A percentile compares a stretch with the other conserved stretches of the same genome.
Conservation (phyloP, 768 basidiomycete genomes). For the Trametes cubensis region DNA sequence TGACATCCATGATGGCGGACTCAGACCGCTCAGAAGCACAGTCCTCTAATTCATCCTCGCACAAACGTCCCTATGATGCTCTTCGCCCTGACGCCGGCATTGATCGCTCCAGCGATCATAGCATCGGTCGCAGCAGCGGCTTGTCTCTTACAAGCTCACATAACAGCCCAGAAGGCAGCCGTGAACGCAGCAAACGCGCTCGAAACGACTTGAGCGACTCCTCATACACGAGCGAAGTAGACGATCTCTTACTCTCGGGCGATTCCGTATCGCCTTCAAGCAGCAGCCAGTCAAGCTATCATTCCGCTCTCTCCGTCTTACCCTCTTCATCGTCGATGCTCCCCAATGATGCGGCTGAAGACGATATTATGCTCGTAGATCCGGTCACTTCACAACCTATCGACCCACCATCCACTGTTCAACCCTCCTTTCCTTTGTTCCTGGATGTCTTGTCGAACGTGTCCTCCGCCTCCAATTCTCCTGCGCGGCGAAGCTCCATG, state of each 20-base stretch:
- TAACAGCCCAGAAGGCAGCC: neutral
- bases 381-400: neutral
- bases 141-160: neutral
- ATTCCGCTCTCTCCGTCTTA: conserved; percentile 19
- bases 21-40: neutral
- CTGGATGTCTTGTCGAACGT: too few relatives aligned
- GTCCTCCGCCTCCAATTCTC: neutral
- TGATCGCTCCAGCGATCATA: neutral
- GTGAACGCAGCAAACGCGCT: conserved; percentile 23
- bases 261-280: conserved; percentile 10
- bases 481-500: neutral
- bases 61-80: conserved; percentile 23
- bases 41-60: neutral
- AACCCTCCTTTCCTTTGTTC: neutral
- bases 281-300: conserved; percentile 20
- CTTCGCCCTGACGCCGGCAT: conserved; percentile 7
- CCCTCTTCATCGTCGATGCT: neutral
- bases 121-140: neutral
- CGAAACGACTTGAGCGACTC: conserved; percentile 21
- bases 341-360: neutral
- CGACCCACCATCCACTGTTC: neutral
- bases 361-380: conserved; percentile 14
- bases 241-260: conserved; percentile 7
- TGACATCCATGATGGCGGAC: neutral
- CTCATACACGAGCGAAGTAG: conserved; percentile 14